phyloP scores from a whole-genome alignment of 768 basidiomycete genomes.

The Suillus ampliporus region DNA sequence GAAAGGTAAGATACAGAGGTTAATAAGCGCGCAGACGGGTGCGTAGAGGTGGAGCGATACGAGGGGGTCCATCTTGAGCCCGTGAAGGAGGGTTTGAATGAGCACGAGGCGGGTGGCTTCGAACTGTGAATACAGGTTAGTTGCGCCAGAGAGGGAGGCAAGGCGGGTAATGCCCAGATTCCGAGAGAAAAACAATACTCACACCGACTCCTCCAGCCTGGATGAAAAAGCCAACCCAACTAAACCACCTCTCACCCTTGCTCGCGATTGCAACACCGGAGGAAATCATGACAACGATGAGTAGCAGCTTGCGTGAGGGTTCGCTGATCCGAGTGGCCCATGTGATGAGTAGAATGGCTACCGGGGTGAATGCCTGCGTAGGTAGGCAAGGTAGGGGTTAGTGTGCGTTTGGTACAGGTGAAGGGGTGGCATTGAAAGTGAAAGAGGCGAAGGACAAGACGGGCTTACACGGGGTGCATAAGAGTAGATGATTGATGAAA shows the following conservation, averaged over 20 bases:
- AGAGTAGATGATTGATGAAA: too few species aligned
- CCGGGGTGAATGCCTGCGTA: slow-evolving; percentile 83
- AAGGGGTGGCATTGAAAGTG: not conserved
- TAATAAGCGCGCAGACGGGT: slow-evolving; percentile 92
- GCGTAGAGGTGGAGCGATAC: slow-evolving; percentile 97
- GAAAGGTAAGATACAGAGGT: slow-evolving; percentile 84
- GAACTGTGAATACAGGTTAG: slow-evolving; percentile 53
- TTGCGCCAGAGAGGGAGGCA: not conserved
- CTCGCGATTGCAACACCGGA: slow-evolving; percentile 89
- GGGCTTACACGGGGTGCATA: too few species aligned
- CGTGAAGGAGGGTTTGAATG: slow-evolving; percentile 94
- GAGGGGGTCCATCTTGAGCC: slow-evolving; percentile 96
- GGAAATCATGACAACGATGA: slow-evolving; percentile 93
- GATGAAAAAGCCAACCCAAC: slow-evolving; percentile 84
- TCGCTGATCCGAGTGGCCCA: slow-evolving; percentile 90
- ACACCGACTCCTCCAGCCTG: slow-evolving; percentile 88
- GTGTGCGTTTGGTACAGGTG: not conserved
- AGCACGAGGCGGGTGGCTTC: slow-evolving; percentile 95
- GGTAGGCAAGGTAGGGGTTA: slow-evolving; percentile 6
- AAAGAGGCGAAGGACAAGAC: too few species aligned
- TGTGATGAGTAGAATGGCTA: slow-evolving; percentile 91
- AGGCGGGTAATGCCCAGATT: too few species aligned
- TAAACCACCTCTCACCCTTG: slow-evolving; percentile 86
- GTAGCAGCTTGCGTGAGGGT: slow-evolving; percentile 76
- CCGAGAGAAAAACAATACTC: slow-evolving; percentile 38